Conservation (phyloP, 305 asterid species). For the Fraxinus baroniana region DNA sequence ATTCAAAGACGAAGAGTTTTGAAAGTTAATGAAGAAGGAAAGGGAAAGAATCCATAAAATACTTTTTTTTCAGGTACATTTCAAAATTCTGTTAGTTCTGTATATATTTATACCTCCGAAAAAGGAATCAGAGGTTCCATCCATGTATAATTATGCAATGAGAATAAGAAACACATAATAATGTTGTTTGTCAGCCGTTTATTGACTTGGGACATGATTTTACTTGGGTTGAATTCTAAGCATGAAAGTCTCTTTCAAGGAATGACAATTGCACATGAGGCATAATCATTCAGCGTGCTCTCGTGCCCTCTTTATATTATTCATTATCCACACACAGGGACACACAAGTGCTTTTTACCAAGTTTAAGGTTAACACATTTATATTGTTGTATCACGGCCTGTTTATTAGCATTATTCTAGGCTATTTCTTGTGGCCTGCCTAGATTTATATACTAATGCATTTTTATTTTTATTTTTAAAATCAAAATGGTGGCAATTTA, state of each 20-base stretch:
- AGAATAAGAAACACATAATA: conserved; percentile 30
- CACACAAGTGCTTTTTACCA: background rate
- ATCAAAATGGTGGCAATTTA: background rate
- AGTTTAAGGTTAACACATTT: background rate
- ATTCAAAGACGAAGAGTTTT: background rate
- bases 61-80: background rate
- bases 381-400: background rate
- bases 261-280: conserved; percentile 25
- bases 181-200: background rate
- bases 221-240: conserved; percentile 32
- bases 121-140: background rate
- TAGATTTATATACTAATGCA: background rate
- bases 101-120: conserved; percentile 19
- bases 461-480: background rate
- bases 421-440: background rate
- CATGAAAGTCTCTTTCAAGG: conserved; percentile 35
- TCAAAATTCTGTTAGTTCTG: conserved; percentile 20
- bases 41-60: background rate
- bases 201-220: conserved; percentile 8
- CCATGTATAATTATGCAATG: conserved; percentile 28
- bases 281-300: conserved; percentile 51
- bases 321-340: background rate
- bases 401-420: background rate
- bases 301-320: conserved; percentile 1
- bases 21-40: background rate